phyloP scores from a whole-genome alignment of 371 early-diverging fungal genomes.

The Circinella minor region DNA sequence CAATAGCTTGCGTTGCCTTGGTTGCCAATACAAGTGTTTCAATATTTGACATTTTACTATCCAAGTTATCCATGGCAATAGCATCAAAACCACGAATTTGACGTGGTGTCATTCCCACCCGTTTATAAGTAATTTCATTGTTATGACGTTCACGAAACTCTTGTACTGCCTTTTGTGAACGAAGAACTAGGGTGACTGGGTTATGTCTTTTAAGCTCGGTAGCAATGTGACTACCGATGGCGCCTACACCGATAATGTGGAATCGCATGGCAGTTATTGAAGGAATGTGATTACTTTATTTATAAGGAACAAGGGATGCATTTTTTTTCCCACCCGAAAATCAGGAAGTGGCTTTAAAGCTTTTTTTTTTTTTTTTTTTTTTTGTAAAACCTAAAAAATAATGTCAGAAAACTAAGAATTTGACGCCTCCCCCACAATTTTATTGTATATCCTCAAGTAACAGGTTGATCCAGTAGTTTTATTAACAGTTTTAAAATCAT shows the following conservation, averaged over 20 bases:
- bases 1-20: conserved; percentile 53
- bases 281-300: background rate
- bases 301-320: no score
- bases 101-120: conserved; percentile 6
- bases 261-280: conserved; percentile 25
- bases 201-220: conserved; percentile 27
- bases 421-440: no score
- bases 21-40: conserved; percentile 38
- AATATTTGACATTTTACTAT: conserved; percentile 19
- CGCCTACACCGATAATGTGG: conserved; percentile 53
- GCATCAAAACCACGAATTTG: conserved; percentile 27
- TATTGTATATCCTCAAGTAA: no score
- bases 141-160: conserved; percentile 23
- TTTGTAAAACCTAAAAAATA: no score
- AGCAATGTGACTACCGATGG: conserved; percentile 51
- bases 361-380: no score
- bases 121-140: conserved; percentile 31
- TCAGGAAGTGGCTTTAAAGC: no score
- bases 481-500: no score
- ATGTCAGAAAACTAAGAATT: no score
- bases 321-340: no score
- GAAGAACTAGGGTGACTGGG: conserved; percentile 38
- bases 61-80: conserved; percentile 4
- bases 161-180: conserved; percentile 25
- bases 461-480: no score